phyloP scores from a whole-genome alignment of 352 stramenopile genomes.

The Porosira glacialis region DNA sequence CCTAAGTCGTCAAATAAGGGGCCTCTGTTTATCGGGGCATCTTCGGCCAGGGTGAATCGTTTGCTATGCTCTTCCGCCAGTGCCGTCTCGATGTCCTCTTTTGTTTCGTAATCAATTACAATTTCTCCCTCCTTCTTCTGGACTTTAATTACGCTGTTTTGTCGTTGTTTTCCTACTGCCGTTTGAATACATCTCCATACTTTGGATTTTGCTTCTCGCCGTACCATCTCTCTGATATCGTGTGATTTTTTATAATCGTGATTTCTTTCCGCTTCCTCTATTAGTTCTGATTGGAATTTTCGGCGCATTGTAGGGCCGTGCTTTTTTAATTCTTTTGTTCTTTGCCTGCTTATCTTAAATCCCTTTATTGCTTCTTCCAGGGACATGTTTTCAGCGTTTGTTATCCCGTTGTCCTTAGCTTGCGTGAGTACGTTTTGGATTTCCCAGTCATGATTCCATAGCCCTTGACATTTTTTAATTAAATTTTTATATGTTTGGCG shows the following conservation, averaged over 20 bases:
- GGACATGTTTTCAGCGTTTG: not conserved
- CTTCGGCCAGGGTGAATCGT: slow-evolving; percentile 5
- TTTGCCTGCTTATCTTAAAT: not conserved
- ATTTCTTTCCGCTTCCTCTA: not conserved
- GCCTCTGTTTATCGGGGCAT: slow-evolving; percentile 1
- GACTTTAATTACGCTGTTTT: not conserved
- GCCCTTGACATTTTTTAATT: not conserved
- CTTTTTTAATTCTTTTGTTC: not conserved
- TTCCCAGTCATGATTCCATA: not conserved
- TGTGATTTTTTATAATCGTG: not conserved
- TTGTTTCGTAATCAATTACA: not conserved
- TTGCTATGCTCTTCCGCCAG: slow-evolving; percentile 14
- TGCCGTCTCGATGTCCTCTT: slow-evolving; percentile 4
- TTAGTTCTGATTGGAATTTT: not conserved
- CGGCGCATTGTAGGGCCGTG: not conserved
- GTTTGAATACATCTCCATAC: slow-evolving; percentile 11
- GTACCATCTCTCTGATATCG: not conserved
- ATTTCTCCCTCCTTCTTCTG: not conserved
- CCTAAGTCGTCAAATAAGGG: slow-evolving; percentile 5
- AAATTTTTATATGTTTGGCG: not conserved
- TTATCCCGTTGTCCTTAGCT: not conserved
- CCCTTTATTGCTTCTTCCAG: not conserved
- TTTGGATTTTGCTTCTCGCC: not conserved
- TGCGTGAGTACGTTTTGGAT: not conserved
- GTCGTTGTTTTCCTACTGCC: not conserved